Conservation (phyloP, 208 protist genomes). For the Crithidia expoeki region DNA sequence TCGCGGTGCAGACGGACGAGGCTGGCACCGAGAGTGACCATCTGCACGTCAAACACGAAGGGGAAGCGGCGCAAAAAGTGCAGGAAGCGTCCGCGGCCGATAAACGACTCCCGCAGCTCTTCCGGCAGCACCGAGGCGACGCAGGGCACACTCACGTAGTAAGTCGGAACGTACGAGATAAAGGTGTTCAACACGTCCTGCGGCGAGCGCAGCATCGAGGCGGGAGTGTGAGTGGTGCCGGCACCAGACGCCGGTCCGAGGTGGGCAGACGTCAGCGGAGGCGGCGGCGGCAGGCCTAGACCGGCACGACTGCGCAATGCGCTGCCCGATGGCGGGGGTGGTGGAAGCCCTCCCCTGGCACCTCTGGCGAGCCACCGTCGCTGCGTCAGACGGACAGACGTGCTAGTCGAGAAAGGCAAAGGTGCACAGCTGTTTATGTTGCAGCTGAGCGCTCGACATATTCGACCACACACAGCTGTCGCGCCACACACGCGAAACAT, state of each 20-base stretch:
- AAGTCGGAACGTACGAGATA: conserved; percentile 84
- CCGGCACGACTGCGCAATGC: background rate
- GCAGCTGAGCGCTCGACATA: background rate
- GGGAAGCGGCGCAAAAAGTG: conserved; percentile 66
- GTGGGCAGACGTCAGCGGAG: conserved; percentile 32
- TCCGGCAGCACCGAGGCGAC: conserved; percentile 82
- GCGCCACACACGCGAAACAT: background rate
- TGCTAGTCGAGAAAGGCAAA: background rate
- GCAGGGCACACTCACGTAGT: conserved; percentile 71
- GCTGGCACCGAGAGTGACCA: conserved; percentile 34
- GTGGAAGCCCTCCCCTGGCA: background rate
- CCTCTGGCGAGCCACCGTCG: background rate
- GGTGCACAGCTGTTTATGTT: background rate
- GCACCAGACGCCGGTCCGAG: conserved; percentile 22
- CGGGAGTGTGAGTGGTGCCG: conserved; percentile 21
- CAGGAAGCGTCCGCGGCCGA: conserved; percentile 59
- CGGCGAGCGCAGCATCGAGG: conserved; percentile 52
- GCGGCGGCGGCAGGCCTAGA: conserved; percentile 32
- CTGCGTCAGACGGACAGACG: background rate
- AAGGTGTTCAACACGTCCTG: conserved; percentile 73
- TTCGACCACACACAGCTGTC: background rate
- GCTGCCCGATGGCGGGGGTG: conserved; percentile 5
- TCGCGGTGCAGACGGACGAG: conserved; percentile 75
- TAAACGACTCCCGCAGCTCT: conserved; percentile 59
- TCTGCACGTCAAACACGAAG: conserved; percentile 78